These are phyloP conservation scores for Clavariopsis aquatica DNA, from an alignment of 495 filamentous ascomycete species.

Conservation along the genomic window DNA sequence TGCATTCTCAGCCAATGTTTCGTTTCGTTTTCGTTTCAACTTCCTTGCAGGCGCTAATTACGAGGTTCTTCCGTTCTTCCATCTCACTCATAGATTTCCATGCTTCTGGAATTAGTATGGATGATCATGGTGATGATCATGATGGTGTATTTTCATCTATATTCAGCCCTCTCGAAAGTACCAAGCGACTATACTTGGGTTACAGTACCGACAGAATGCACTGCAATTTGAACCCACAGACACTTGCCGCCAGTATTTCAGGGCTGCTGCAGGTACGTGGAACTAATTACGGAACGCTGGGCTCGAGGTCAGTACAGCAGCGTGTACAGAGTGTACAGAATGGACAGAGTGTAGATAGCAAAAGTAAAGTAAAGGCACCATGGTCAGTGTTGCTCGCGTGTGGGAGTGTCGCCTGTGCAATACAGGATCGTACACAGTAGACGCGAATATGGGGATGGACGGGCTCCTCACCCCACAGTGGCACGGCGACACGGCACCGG, in stretches of 20 bases:
- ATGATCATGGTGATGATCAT: too few relatives aligned
- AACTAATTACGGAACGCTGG: conserved; percentile 6
- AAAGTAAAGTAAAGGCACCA: too few relatives aligned
- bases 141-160: not conserved
- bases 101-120: too few relatives aligned
- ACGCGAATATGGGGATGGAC: too few relatives aligned
- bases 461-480: not conserved
- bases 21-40: not conserved
- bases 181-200: not conserved
- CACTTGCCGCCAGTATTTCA: not conserved
- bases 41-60: not conserved
- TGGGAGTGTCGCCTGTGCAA: too few relatives aligned
- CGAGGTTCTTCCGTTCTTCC: not conserved
- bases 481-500: not conserved
- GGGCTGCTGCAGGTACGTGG: conserved; percentile 14
- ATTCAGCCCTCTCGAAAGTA: not conserved
- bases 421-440: too few relatives aligned
- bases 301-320: not conserved
- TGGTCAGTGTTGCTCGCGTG: too few relatives aligned
- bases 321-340: too few relatives aligned
- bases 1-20: not conserved
- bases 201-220: not conserved
- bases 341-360: too few relatives aligned
- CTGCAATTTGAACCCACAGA: not conserved
- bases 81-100: too few relatives aligned